Base-by-base conservation (phyloP, 176 grass and related monocot genomes). In the Microstegium vimineum region DNA sequence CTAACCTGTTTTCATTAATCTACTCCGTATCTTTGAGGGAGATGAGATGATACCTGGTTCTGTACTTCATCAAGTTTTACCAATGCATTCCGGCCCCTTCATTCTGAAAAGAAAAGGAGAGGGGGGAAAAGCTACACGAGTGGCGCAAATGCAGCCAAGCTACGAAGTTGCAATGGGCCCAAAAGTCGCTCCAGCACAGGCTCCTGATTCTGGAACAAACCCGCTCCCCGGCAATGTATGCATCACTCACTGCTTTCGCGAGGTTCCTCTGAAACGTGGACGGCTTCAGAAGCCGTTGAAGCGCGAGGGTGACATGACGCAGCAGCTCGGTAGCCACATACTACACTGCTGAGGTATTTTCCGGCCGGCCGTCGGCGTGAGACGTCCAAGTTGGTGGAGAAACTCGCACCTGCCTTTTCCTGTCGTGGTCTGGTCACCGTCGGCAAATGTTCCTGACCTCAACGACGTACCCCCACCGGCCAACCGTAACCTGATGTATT, bases 261-360 rank as follows among this genome's bases (percentile, higher is more conserved):
- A 68, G 71, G 22, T 81, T 81, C 70, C 6, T 26, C 17, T 18
- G 20, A 59, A 30, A 56, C 71, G 71, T 76, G 78, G 83, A 71
- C 45, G 35, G 64, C 5, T 38, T 38, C 63, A 13, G 47, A 20
- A 13, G 46, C n/a, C 28, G 62, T 28, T 33, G 45, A 61, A 47
- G 54, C 43, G 30, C 45, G 15, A 74, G 26, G 36, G 60, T 28
- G 71, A 46, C 60, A 22, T 7, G 36, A 38, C 40, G 11, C 4
- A 63, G 3, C 61, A 49, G 46, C 46, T 49, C 46, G 16, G 46
- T 18, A 49, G 16, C 46, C 16, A 51, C 16, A 1, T 51, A 18
- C 35, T 5, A 36, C 5, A 36, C 46, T 7, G 11, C 5, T 16
- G 43, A 12, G 43, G 3, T 16, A 14, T 15, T 46, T 46, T 37